Base-by-base conservation (phyloP, 2,329 filamentous ascomycete genomes). In the Pseudocercospora ulei region DNA sequence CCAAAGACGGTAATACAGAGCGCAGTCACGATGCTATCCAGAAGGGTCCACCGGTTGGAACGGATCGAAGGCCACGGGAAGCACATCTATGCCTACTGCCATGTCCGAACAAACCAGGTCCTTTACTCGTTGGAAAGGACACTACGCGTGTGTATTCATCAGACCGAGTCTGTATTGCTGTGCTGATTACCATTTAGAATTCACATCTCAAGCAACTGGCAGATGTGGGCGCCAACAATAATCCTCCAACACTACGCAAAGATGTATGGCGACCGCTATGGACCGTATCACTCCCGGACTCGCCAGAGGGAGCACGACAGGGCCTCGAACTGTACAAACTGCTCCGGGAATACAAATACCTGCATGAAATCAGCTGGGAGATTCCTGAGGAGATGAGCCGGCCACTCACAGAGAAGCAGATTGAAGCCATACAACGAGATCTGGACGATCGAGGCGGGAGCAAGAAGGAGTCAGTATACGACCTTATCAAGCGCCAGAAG, bases 261-360 rank as follows among this genome's bases (percentile, higher is more conserved):
- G 76, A 80, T 56, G 65, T 76, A 56, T 80, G 76, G 76, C 62
- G 62, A 8, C 75, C 75, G 0, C 70, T 76, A 56, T 75, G 67
- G 54, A 70, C 69, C 16, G 62, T 78, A 33, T 67, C 69, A 45
- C 75, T 79, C 49, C 67, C 71, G 17, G 60, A 65, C 26, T 47
- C 64, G 26, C 56, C 62, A 43, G 19, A 41, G 19, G 44, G 39
- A 17, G 24, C 34, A 20, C 25, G 57, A 33, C 57, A 67, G 45
- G 75, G 75, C 37, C 66, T 75, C 12, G 60, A 67, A 27, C 71
- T 72, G 12, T 78, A 69, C 57, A 65, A 68, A 34, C 68, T 72
- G 46, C 66, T 80, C 35, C 72, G 72, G 45, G 75, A 80, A 59
- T 75, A 73, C 53, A 67, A 72, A 8, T 62, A 66, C 48, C 66